Base-by-base conservation (phyloP, 1,139 yeast species). In the Kluyveromyces sp. region DNA sequence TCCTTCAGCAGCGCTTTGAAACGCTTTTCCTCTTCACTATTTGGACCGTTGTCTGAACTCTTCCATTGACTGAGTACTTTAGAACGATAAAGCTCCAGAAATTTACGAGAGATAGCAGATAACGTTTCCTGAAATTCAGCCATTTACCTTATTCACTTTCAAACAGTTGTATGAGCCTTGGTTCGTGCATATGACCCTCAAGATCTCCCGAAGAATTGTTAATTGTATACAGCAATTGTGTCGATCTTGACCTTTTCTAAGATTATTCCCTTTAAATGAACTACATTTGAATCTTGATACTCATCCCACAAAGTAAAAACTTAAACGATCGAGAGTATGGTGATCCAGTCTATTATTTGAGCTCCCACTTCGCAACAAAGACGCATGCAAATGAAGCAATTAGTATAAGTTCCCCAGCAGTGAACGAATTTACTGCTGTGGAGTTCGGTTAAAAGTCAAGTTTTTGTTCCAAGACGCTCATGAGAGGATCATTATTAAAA, bases 11-110 rank as follows among this genome's bases (percentile, higher is more conserved):
- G 42, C 18, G 33, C 36, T 11, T 48, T 46, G 36, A 50, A 51
- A 33, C 50, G 42, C 3, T 57, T 57, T 25, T 55, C 57, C 20
- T 57, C 56, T 1, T 43, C 33, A 13, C 19, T 9, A 11, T n/a
- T n/a, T n/a, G 37, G 25, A 4, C 19, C 39, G 11, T 15, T 26
- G 13, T 20, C 15, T 22, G 26, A 22, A 22, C 26, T 22, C 22
- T 16, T 20, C 41, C 41, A 38, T 22, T 22, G 30, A 13, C 17
- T 16, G 3, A 59, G 37, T 1, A 59, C 46, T 7, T 43, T 45
- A 3, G 55, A 50, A 36, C 50, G 56, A 42, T 57, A 58, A 13
- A 48, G 47, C 13, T 41, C 46, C 39, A 57, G 36, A 37, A 60
- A 56, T 53, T 47, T 55, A 9, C 46, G 40, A 8, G 64, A 52